Percentiles rank a stretch among this genome's conserved stretches.
These are phyloP conservation scores for Plantago elongata DNA, from an alignment of 257 asterid species.

Conservation along the genomic window DNA sequence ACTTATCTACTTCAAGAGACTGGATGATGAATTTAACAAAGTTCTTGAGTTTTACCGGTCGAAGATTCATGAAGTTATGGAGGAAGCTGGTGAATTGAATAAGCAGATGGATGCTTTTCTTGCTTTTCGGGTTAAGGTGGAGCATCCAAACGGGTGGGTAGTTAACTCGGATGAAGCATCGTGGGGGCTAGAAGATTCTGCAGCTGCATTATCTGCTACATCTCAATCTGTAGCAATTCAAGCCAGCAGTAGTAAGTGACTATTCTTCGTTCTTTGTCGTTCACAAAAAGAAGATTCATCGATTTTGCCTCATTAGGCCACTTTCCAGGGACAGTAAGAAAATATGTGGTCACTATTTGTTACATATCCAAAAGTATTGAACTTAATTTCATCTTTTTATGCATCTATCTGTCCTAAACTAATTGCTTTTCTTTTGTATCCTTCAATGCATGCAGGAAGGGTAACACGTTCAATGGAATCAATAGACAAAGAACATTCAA, in stretches of 20 bases:
- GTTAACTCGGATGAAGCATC: slow-evolving; percentile 25
- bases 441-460: slow-evolving; percentile 26
- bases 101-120: slow-evolving; percentile 50
- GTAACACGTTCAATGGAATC: slow-evolving; percentile 17
- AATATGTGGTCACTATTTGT: too few species aligned
- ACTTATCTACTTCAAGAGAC: slow-evolving; percentile 28
- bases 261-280: neutral
- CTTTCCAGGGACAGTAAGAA: too few species aligned
- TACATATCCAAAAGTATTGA: too few species aligned
- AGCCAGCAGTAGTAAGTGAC: slow-evolving; percentile 29
- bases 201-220: slow-evolving; percentile 29
- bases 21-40: slow-evolving; percentile 43
- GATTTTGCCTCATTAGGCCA: too few species aligned
- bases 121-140: slow-evolving; percentile 41
- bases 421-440: neutral
- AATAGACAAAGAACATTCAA: slow-evolving; percentile 29
- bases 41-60: slow-evolving; percentile 30
- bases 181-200: slow-evolving; percentile 29
- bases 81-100: slow-evolving; percentile 35
- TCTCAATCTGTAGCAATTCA: slow-evolving; percentile 27
- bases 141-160: slow-evolving; percentile 26
- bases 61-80: slow-evolving; percentile 35
- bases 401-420: too few species aligned
- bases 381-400: too few species aligned
- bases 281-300: too few species aligned